Evolutionary conservation across 768 basidiomycete species (phyloP).

Genomic region (Gloeophyllum trabeum): DNA sequence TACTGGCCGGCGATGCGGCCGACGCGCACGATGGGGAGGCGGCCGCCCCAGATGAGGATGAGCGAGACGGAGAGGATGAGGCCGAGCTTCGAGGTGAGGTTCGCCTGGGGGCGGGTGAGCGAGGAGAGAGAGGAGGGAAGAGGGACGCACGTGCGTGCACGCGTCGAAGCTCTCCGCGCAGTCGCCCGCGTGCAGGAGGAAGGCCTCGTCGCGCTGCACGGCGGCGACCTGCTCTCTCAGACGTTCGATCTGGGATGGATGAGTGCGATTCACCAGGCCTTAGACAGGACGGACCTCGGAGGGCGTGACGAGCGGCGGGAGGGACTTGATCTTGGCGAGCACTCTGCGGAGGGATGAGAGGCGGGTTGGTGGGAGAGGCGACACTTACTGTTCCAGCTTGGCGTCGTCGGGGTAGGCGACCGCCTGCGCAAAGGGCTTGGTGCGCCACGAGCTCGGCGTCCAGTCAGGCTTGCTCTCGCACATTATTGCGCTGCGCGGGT

Average conservation of each 20-base stretch:
- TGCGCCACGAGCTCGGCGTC: constrained; percentile 74
- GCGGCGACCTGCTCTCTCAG: constrained; percentile 68
- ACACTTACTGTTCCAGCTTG: no score
- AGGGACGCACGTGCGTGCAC: constrained; percentile 63
- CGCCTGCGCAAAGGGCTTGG: constrained; percentile 69
- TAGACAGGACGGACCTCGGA: constrained; percentile 56
- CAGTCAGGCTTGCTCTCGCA: no score
- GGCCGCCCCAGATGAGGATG: constrained; percentile 88
- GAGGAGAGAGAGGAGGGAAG: constrained; percentile 8
- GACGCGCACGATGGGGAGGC: constrained; percentile 83
- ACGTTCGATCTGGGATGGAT: constrained; percentile 53
- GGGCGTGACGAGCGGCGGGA: constrained; percentile 89
- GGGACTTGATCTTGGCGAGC: constrained; percentile 57
- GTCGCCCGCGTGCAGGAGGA: constrained; percentile 94
- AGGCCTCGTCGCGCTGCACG: constrained; percentile 81
- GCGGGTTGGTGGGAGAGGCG: no score
- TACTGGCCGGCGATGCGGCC: constrained; percentile 96
- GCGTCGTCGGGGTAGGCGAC: constrained; percentile 27
- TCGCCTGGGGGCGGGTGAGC: constrained; percentile 39
- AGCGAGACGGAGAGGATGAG: constrained; percentile 92
- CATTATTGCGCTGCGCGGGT: no score
- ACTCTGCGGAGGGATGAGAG: constrained; percentile 41
- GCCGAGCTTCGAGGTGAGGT: constrained; percentile 80
- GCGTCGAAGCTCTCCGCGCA: constrained; percentile 95
- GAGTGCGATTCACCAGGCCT: background rate